Evolutionary conservation across 208 protist species (phyloP).

Genomic region (Lotmaria passim): DNA sequence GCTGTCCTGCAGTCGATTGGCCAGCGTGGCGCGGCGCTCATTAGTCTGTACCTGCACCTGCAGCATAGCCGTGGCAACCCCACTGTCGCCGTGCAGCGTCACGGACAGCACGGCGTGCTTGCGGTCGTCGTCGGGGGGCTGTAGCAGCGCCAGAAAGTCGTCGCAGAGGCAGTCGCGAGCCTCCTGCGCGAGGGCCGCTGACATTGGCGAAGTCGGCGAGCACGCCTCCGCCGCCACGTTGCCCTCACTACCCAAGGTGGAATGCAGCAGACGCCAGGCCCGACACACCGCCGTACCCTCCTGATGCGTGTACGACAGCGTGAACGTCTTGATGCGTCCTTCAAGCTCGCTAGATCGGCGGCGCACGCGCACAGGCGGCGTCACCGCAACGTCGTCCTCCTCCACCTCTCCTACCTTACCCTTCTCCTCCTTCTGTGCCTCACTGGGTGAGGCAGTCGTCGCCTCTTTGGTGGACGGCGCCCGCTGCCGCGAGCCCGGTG

Average conservation of each 20-base stretch:
- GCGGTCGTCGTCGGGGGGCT: constrained; percentile 44
- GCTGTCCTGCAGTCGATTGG: constrained; percentile 43
- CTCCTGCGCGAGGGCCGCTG: constrained; percentile 34
- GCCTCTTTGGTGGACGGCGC: not conserved
- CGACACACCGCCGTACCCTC: constrained; percentile 76
- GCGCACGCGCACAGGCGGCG: constrained; percentile 32
- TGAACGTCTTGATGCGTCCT: constrained; percentile 63
- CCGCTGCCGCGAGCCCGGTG: constrained; percentile 3
- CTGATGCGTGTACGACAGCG: constrained; percentile 65
- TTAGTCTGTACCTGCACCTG: constrained; percentile 77
- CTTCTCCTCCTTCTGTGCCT: not conserved
- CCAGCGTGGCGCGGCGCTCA: constrained; percentile 57
- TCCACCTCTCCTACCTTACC: not conserved
- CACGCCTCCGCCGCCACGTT: not conserved
- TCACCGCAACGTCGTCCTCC: constrained; percentile 7
- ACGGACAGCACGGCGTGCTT: constrained; percentile 42
- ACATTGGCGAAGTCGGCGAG: constrained; percentile 12
- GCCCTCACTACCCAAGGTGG: constrained; percentile 1
- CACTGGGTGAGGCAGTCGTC: not conserved
- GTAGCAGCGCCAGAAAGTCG: constrained; percentile 68
- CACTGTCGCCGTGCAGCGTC: constrained; percentile 36
- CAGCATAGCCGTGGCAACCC: constrained; percentile 52
- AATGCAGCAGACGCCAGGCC: constrained; percentile 72
- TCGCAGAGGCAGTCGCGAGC: constrained; percentile 51
- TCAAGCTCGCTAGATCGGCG: constrained; percentile 29